phyloP scores from a whole-genome alignment of 1,139 yeast species.

The Suzukiozyma palmioleophila region DNA sequence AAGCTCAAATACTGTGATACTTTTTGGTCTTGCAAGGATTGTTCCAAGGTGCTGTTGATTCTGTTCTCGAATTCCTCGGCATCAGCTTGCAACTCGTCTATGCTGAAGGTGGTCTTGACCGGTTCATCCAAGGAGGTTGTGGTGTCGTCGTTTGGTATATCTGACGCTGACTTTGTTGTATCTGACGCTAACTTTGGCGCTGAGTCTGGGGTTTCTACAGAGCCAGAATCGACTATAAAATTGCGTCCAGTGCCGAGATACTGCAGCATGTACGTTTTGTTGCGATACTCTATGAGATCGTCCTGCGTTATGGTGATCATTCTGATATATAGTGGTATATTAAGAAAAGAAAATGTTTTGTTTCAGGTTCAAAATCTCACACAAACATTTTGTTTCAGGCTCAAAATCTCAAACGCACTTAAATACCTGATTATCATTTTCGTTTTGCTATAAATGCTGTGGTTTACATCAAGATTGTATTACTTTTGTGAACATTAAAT shows the following conservation, averaged over 20 bases:
- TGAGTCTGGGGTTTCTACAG: background rate
- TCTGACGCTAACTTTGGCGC: background rate
- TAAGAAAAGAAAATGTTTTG: no score
- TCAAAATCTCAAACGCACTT: no score
- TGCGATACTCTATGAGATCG: slow-evolving; percentile 8
- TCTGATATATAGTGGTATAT: background rate
- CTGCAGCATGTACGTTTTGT: background rate
- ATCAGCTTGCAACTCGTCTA: slow-evolving; percentile 14
- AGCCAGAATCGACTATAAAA: no score
- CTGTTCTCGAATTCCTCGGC: slow-evolving; percentile 13
- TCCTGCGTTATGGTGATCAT: slow-evolving; percentile 5
- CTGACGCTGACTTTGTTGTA: background rate
- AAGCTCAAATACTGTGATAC: slow-evolving; percentile 15
- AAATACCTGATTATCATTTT: no score
- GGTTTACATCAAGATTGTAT: no score
- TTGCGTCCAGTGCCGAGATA: no score
- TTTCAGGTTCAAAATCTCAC: no score
- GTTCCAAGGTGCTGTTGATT: slow-evolving; percentile 8
- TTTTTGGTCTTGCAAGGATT: slow-evolving; percentile 10
- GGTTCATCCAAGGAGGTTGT: background rate
- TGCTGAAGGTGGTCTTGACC: background rate
- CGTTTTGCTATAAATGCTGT: no score
- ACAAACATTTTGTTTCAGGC: no score
- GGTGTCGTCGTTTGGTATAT: background rate
- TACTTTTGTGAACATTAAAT: no score